These are phyloP conservation scores for Pisolithus thermaeus DNA, from an alignment of 1,284 basidiomycete genomes.

Conservation along the genomic window DNA sequence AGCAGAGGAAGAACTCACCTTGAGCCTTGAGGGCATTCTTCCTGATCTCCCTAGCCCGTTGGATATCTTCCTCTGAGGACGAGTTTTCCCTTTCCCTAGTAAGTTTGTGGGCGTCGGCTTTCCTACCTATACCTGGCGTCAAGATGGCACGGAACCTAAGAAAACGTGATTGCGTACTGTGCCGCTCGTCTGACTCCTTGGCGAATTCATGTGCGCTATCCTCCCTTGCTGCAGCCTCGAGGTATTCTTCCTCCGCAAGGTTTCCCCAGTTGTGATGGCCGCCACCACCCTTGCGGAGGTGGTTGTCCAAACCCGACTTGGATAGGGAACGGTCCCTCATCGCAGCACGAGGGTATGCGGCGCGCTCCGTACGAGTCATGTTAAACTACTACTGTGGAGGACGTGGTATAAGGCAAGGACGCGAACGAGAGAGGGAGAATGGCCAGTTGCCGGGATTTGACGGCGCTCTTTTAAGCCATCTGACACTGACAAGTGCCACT, in stretches of 20 bases:
- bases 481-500: conserved; percentile 1
- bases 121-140: conserved; percentile 9
- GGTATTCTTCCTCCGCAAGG: conserved; percentile 54
- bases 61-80: conserved; percentile 60
- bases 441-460: not conserved
- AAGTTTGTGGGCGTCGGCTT: conserved; percentile 23
- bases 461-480: conserved; percentile 15
- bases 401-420: not conserved
- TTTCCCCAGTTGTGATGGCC: conserved; percentile 84
- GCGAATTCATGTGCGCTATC: conserved; percentile 46
- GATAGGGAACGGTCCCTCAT: conserved; percentile 75
- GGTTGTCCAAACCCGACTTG: conserved; percentile 69
- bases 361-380: conserved; percentile 78
- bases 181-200: conserved; percentile 23
- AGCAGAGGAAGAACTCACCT: conserved; percentile 29
- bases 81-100: conserved; percentile 31
- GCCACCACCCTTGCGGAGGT: conserved; percentile 72
- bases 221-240: conserved; percentile 47
- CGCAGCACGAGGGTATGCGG: conserved; percentile 68
- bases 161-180: conserved; percentile 17
- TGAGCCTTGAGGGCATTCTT: conserved; percentile 59
- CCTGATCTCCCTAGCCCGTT: conserved; percentile 58
- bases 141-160: conserved; percentile 13
- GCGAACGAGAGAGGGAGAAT: not conserved
- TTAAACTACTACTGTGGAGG: conserved; percentile 9